Evolutionary conservation across 2,329 filamentous ascomycete genomes (phyloP), one percentile per base, ranked within the genome.

Genomic region (Cadophora malorum): DNA sequence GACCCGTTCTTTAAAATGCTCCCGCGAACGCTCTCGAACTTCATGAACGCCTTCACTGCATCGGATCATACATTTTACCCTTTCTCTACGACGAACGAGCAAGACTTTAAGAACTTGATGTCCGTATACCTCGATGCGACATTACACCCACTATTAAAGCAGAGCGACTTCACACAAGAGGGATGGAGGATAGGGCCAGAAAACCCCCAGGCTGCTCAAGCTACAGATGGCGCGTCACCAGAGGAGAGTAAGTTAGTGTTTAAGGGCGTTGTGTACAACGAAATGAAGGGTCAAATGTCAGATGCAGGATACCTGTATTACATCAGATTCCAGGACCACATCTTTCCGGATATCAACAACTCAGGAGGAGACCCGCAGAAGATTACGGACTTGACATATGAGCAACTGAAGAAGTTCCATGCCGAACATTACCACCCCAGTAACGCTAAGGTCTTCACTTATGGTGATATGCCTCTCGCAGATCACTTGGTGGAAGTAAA

Each of bases 1-100:
- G 96, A 99, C 77, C 96, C 96, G 0, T 99, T 99, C 84, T 99
- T 99, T 85, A 99, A 98, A 86, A 99, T 99, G 96, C 87, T 99
- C 31, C 96, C 96, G 25, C 90, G 96, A 74, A 97, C 96, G 5
- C 86, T 99, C n/a, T 97, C 96, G 72, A 99, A 98, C 81, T 99
- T 97, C 78, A 99, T 99, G 96, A 99, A 99, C 79, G 96, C 96
- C 69, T 97, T 98, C 78, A 99, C 96, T 52, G 94, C 94, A 31
- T 91, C 94, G 25, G 95, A 98, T 77, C 94, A 99, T 79, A 99
- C 96, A 12, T 97, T 93, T 73, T 99, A 99, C 78, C 96, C 96
- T 1, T 99, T 99, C 79, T 94, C 96, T 66, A 99, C 96, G 1
- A 99, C 96, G 28, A 99, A 99, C 76, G 85, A 88, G 23, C 93